These are phyloP conservation scores for Penicillium paneum DNA, from an alignment of 2,329 filamentous ascomycete species.

Conservation along the genomic window DNA sequence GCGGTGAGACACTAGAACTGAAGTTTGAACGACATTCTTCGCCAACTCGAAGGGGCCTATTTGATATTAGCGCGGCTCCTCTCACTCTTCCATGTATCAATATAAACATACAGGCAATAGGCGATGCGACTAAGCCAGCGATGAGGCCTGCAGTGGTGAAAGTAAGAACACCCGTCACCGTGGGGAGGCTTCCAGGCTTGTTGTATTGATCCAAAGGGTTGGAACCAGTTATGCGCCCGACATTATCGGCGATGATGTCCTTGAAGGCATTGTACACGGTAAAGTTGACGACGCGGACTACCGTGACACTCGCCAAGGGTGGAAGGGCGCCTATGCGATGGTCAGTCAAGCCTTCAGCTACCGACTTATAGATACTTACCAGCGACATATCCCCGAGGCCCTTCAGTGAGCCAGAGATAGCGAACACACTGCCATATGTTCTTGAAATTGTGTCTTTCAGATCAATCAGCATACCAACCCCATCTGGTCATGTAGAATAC, in stretches of 20 bases:
- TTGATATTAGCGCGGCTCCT: neutral
- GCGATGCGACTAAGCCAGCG: slow-evolving; percentile 42
- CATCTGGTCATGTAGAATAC: slow-evolving; percentile 11
- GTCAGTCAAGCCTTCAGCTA: neutral
- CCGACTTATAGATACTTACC: slow-evolving; percentile 27
- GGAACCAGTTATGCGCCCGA: slow-evolving; percentile 41
- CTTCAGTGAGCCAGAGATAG: slow-evolving; percentile 48
- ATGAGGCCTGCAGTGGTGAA: slow-evolving; percentile 44
- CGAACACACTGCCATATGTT: slow-evolving; percentile 43
- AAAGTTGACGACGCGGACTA: slow-evolving; percentile 46
- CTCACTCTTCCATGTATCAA: neutral
- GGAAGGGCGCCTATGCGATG: slow-evolving; percentile 40
- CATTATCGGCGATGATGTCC: slow-evolving; percentile 38
- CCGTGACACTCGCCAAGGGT: slow-evolving; percentile 46
- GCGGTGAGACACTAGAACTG: slow-evolving; percentile 45
- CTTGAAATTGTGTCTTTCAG: slow-evolving; percentile 43
- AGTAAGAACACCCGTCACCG: slow-evolving; percentile 40
- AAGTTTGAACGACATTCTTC: slow-evolving; percentile 50
- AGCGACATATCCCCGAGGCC: slow-evolving; percentile 47
- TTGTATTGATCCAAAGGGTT: slow-evolving; percentile 43
- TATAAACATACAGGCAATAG: slow-evolving; percentile 42
- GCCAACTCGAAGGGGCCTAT: slow-evolving; percentile 48
- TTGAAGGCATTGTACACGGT: slow-evolving; percentile 47
- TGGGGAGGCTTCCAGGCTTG: slow-evolving; percentile 42
- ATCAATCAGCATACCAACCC: slow-evolving; percentile 4